Evolutionary conservation across 371 early-diverging fungal species (phyloP).

Genomic region (Mucor lusitanicus): DNA sequence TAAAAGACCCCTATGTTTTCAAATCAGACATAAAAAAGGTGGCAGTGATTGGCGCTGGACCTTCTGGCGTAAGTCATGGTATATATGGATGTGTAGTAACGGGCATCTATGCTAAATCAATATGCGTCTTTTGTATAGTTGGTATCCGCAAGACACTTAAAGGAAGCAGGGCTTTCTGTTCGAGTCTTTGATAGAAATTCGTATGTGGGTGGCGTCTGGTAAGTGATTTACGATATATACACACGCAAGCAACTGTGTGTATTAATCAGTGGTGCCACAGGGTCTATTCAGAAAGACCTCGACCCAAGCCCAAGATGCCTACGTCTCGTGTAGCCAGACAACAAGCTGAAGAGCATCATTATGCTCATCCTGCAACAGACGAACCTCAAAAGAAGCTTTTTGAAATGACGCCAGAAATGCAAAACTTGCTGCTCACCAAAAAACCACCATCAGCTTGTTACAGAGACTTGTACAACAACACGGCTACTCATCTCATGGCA

Average conservation of each 20-base stretch:
- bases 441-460: slow-evolving; percentile 26
- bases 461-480: slow-evolving; percentile 22
- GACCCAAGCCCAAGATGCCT: slow-evolving; percentile 25
- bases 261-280: not conserved
- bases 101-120: not conserved
- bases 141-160: slow-evolving; percentile 12
- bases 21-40: slow-evolving; percentile 23
- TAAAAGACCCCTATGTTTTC: slow-evolving; percentile 21
- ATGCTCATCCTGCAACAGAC: not conserved
- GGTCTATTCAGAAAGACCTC: slow-evolving; percentile 22
- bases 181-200: slow-evolving; percentile 22
- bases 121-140: not conserved
- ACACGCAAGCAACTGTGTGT: not conserved
- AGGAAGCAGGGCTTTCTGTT: slow-evolving; percentile 20
- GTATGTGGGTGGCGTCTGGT: slow-evolving; percentile 27
- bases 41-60: slow-evolving; percentile 30
- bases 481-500: not conserved
- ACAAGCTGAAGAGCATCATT: not conserved
- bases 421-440: slow-evolving; percentile 5
- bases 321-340: slow-evolving; percentile 2
- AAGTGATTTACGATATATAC: not conserved
- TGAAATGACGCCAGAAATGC: slow-evolving; percentile 22
- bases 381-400: slow-evolving; percentile 8
- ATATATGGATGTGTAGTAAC: not conserved
- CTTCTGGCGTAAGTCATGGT: slow-evolving; percentile 22